Percentiles rank a stretch among this genome's conserved stretches.
Conservation (phyloP, 139 green algal species). For the Yamagishiella unicocca region DNA sequence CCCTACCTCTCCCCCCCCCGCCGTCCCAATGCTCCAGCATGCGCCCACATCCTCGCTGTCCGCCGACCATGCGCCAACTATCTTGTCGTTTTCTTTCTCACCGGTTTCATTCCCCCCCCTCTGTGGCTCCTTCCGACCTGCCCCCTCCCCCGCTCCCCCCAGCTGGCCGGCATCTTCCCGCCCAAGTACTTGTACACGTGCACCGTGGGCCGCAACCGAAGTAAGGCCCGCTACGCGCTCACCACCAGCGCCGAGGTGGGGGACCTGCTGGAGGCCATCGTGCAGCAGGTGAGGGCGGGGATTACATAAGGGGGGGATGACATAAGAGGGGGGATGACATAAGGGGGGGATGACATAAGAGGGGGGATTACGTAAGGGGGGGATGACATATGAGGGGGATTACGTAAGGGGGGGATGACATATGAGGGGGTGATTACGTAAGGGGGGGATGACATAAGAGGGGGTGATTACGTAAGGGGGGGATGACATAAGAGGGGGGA, state of each 20-base stretch:
- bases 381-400: background rate
- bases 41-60: too few relatives aligned
- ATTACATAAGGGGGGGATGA: background rate
- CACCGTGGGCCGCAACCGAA: slow-evolving; percentile 71
- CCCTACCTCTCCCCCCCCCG: too few relatives aligned
- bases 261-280: slow-evolving; percentile 59
- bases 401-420: background rate
- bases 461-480: background rate
- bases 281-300: slow-evolving; percentile 52
- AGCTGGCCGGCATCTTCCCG: slow-evolving; percentile 72
- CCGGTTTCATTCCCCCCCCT: too few relatives aligned
- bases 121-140: background rate
- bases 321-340: too few relatives aligned
- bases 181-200: slow-evolving; percentile 89
- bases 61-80: too few relatives aligned
- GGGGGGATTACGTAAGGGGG: background rate
- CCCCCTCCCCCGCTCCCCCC: background rate
- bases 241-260: slow-evolving; percentile 51
- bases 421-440: background rate
- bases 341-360: background rate
- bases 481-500: background rate
- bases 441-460: background rate
- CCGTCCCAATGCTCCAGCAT: too few relatives aligned
- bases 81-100: too few relatives aligned
- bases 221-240: slow-evolving; percentile 59